Evolutionary conservation across 2,329 filamentous ascomycete species (phyloP).

Genomic region (Claviceps purpurea): DNA sequence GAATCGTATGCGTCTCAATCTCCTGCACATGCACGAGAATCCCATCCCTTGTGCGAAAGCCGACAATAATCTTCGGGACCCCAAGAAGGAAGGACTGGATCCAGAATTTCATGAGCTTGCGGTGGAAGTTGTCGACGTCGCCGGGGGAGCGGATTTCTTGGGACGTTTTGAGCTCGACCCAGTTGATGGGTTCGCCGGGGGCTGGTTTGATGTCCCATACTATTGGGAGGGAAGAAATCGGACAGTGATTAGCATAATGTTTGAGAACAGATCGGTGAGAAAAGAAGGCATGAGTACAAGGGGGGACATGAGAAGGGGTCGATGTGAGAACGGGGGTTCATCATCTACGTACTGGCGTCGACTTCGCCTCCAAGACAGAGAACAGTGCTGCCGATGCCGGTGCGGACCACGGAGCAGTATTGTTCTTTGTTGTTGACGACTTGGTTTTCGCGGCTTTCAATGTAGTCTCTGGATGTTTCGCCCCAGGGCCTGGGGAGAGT

Average conservation of each 20-base stretch:
- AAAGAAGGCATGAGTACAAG: too few species aligned
- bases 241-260: background rate
- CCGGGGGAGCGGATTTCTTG: conserved; percentile 53
- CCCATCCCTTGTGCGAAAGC: conserved; percentile 64
- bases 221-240: conserved; percentile 14
- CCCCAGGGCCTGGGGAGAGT: conserved; percentile 65
- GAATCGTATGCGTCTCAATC: conserved; percentile 67
- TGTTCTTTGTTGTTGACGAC: conserved; percentile 82
- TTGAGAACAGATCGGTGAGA: too few species aligned
- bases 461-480: conserved; percentile 57
- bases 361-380: conserved; percentile 87
- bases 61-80: conserved; percentile 82
- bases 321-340: background rate
- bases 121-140: conserved; percentile 65
- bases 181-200: conserved; percentile 60
- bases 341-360: conserved; percentile 51
- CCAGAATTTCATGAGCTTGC: conserved; percentile 92
- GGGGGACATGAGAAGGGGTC: background rate
- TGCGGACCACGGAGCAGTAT: conserved; percentile 89
- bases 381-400: conserved; percentile 62
- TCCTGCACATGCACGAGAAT: conserved; percentile 62
- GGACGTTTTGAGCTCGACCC: conserved; percentile 92
- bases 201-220: conserved; percentile 75
- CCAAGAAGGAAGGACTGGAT: conserved; percentile 90
- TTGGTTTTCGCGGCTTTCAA: conserved; percentile 59